Conservation (phyloP, 1,139 yeast genomes). For the Sugiyamaella pinicola region DNA sequence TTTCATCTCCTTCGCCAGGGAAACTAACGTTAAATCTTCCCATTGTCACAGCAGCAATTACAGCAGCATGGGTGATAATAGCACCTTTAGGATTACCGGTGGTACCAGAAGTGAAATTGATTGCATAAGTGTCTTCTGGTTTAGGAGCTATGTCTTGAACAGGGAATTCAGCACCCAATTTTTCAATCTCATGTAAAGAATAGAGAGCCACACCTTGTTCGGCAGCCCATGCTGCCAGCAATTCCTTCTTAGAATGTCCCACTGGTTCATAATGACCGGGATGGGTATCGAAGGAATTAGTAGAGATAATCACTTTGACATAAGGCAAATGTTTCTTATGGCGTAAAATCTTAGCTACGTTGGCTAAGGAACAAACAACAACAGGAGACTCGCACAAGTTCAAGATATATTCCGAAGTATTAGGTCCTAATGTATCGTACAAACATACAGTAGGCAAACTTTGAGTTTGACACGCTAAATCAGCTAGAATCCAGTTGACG, state of each 20-base stretch:
- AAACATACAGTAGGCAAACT: slow-evolving; percentile 60
- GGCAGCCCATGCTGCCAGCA: slow-evolving; percentile 42
- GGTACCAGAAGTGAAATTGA: slow-evolving; percentile 78
- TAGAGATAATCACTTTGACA: slow-evolving; percentile 52
- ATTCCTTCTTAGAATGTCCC: slow-evolving; percentile 43
- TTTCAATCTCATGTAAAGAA: slow-evolving; percentile 56
- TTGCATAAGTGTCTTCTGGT: slow-evolving; percentile 59
- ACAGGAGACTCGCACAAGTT: slow-evolving; percentile 59
- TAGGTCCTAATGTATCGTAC: slow-evolving; percentile 66
- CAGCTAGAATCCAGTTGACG: slow-evolving; percentile 63
- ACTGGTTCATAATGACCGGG: slow-evolving; percentile 54
- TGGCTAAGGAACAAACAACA: slow-evolving; percentile 53
- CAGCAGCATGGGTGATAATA: slow-evolving; percentile 56
- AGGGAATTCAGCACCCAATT: slow-evolving; percentile 55
- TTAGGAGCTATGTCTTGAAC: slow-evolving; percentile 53
- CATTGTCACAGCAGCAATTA: slow-evolving; percentile 52
- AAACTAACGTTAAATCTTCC: slow-evolving; percentile 35
- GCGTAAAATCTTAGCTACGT: slow-evolving; percentile 48
- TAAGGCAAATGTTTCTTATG: slow-evolving; percentile 45
- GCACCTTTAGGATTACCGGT: slow-evolving; percentile 79
- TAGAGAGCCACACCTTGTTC: slow-evolving; percentile 45
- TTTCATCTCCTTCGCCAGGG: slow-evolving; percentile 35
- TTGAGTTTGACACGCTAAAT: slow-evolving; percentile 57
- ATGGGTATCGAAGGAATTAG: slow-evolving; percentile 46
- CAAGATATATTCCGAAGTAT: slow-evolving; percentile 60